Conservation (phyloP, 169 alveolate genomes). For the Plasmodium knowlesi region DNA sequence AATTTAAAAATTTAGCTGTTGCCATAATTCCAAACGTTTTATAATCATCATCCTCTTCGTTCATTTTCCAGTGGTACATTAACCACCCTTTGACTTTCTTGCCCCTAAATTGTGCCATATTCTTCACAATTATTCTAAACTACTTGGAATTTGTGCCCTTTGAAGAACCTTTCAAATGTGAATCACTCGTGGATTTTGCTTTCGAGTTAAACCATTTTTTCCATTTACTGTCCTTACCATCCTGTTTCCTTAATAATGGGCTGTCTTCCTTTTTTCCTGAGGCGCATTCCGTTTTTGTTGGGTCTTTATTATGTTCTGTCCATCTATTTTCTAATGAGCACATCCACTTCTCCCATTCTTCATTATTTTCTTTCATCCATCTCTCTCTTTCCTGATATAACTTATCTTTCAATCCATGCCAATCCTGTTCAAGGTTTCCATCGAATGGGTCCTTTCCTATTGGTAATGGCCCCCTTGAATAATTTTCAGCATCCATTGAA, state of each 20-base stretch:
- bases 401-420: background rate
- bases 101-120: background rate
- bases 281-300: background rate
- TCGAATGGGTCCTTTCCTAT: background rate
- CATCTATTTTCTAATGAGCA: background rate
- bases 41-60: background rate
- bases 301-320: background rate
- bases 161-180: background rate
- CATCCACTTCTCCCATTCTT: background rate
- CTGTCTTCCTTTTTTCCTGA: background rate
- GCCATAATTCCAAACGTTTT: background rate
- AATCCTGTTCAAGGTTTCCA: background rate
- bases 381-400: background rate
- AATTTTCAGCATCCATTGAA: no score
- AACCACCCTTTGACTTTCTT: constrained; percentile 1
- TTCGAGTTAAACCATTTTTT: background rate
- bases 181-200: background rate
- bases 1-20: background rate
- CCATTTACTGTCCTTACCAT: background rate
- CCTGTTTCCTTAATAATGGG: background rate
- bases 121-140: background rate
- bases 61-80: background rate
- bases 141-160: background rate
- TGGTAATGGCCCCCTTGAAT: no score
- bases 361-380: background rate